Evolutionary conservation across 2,329 filamentous ascomycete genomes (phyloP).

Genomic region (Mycosphaerella sp.): DNA sequence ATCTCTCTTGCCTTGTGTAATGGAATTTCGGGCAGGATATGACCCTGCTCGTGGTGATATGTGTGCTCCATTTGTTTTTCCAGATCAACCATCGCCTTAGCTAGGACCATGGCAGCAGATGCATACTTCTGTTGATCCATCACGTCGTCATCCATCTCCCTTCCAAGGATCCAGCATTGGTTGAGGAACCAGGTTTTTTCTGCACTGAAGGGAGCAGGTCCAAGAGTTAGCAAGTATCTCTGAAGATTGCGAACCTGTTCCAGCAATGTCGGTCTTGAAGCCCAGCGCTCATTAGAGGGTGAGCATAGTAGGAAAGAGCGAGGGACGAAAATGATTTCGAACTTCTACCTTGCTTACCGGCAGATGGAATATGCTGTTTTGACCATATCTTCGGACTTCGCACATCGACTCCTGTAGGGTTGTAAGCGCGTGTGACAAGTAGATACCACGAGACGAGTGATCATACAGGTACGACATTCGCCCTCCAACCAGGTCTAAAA

Average conservation of each 20-base stretch:
- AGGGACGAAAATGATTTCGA: too few species aligned
- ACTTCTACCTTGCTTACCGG: conserved; percentile 28
- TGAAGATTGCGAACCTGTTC: too few species aligned
- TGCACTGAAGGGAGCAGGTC: conserved; percentile 28
- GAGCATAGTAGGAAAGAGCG: too few species aligned
- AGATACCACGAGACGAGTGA: neutral
- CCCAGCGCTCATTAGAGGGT: too few species aligned
- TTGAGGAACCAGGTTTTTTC: conserved; percentile 78
- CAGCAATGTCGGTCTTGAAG: too few species aligned
- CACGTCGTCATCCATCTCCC: conserved; percentile 87
- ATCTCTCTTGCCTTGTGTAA: conserved; percentile 81
- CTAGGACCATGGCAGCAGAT: conserved; percentile 87
- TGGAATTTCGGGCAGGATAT: conserved; percentile 72
- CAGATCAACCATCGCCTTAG: conserved; percentile 80
- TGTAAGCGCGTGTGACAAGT: neutral
- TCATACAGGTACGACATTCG: conserved; percentile 67
- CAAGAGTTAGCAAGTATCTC: too few species aligned
- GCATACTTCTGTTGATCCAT: conserved; percentile 98
- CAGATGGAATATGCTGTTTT: conserved; percentile 68
- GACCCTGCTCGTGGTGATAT: conserved; percentile 62
- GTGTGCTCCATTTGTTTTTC: conserved; percentile 57
- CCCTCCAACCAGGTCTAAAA: conserved; percentile 65
- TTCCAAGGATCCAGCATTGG: conserved; percentile 69
- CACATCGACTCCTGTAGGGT: conserved; percentile 62
- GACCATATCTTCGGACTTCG: conserved; percentile 78